phyloP scores from a whole-genome alignment of 805 yeast genomes.

The Kodamaea kakaduensis region DNA sequence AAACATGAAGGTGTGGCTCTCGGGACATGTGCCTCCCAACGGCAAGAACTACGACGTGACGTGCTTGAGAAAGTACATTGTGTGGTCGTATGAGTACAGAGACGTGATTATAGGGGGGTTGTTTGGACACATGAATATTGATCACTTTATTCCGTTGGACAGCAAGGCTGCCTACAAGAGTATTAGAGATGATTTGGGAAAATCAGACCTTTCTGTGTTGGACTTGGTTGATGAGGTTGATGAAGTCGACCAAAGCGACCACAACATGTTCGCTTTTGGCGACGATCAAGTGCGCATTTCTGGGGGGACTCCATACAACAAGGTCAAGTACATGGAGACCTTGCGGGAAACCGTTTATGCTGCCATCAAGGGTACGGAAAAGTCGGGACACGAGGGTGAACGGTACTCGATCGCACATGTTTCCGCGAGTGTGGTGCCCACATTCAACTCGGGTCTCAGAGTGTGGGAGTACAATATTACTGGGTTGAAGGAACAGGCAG shows the following conservation, averaged over 20 bases:
- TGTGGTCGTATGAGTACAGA: slow-evolving; percentile 81
- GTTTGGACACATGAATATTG: slow-evolving; percentile 88
- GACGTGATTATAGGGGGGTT: slow-evolving; percentile 81
- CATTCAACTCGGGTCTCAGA: slow-evolving; percentile 77
- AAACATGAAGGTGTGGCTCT: slow-evolving; percentile 79
- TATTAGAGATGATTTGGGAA: slow-evolving; percentile 20
- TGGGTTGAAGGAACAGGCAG: slow-evolving; percentile 35
- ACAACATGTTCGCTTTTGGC: slow-evolving; percentile 9
- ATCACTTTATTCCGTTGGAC: slow-evolving; percentile 78
- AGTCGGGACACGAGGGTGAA: slow-evolving; percentile 44
- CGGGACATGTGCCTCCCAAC: slow-evolving; percentile 87
- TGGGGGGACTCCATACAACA: slow-evolving; percentile 68
- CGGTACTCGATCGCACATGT: slow-evolving; percentile 69
- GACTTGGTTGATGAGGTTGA: slow-evolving; percentile 24
- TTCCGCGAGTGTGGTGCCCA: slow-evolving; percentile 74
- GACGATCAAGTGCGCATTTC: slow-evolving; percentile 27
- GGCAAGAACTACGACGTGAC: slow-evolving; percentile 70
- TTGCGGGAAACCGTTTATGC: slow-evolving; percentile 55
- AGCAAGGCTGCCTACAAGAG: slow-evolving; percentile 62
- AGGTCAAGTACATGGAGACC: slow-evolving; percentile 57
- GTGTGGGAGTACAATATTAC: slow-evolving; percentile 84
- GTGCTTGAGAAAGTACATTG: slow-evolving; percentile 69
- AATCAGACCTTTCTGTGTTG: neutral
- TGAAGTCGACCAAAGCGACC: slow-evolving; percentile 16
- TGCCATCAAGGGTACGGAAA: slow-evolving; percentile 41